phyloP scores from a whole-genome alignment of 2,329 filamentous ascomycete genomes.

The Xylaria sp. region DNA sequence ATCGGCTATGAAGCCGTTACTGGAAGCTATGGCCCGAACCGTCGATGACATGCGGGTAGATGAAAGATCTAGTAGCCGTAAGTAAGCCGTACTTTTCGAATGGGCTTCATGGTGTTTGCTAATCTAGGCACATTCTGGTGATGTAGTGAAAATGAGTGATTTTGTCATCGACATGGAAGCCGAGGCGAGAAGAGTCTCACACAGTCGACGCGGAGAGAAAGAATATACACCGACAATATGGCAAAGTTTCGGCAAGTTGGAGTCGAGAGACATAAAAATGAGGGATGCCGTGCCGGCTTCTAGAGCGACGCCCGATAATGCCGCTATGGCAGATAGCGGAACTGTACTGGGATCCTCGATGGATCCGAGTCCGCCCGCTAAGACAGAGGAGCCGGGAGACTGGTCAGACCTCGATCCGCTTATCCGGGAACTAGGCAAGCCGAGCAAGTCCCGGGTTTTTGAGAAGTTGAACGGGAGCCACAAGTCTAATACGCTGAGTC shows the following conservation, averaged over 20 bases:
- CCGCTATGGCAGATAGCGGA: not conserved
- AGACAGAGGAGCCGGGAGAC: slow-evolving; percentile 1
- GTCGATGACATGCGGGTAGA: slow-evolving; percentile 30
- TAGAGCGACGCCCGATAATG: not conserved
- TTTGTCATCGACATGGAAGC: slow-evolving; percentile 31
- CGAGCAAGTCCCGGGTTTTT: slow-evolving; percentile 15
- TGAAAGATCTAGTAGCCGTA: slow-evolving; percentile 23
- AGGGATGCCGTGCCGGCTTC: not conserved
- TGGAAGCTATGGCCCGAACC: slow-evolving; percentile 29
- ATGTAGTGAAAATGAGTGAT: slow-evolving; percentile 30
- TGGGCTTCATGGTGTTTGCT: not conserved
- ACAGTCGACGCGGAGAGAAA: slow-evolving; percentile 18
- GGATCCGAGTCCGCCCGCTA: not conserved
- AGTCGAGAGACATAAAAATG: not conserved
- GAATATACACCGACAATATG: not conserved
- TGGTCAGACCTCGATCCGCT: slow-evolving; percentile 22
- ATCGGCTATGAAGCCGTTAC: slow-evolving; percentile 30
- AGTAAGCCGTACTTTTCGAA: slow-evolving; percentile 4
- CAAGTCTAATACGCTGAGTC: slow-evolving; percentile 13
- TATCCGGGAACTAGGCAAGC: slow-evolving; percentile 17
- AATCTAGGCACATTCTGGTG: not conserved
- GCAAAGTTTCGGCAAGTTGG: not conserved
- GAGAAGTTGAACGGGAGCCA: not conserved
- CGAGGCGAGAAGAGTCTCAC: slow-evolving; percentile 25
- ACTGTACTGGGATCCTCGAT: not conserved